Conservation (phyloP, 371 early-diverging fungal species). For the Sanchytrium tribonematis region DNA sequence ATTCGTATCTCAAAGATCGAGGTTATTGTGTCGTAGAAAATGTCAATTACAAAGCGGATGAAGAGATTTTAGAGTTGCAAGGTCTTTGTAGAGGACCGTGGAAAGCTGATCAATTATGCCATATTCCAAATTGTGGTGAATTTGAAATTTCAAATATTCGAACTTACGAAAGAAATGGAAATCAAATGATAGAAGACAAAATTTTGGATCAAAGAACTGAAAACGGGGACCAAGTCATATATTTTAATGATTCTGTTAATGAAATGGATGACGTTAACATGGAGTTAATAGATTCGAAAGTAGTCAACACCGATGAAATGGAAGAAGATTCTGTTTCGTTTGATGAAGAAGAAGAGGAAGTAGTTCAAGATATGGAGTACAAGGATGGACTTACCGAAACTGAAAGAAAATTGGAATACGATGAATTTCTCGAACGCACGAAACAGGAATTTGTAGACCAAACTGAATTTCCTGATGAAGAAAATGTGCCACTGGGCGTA, state of each 20-base stretch:
- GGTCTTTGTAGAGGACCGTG: neutral
- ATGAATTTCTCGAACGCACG: constrained; percentile 13
- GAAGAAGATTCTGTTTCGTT: constrained; percentile 4
- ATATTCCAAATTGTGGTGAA: constrained; percentile 66
- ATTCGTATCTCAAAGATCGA: neutral
- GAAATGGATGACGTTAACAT: constrained; percentile 6
- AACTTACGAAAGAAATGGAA: neutral
- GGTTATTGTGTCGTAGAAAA: neutral
- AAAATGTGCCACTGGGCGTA: constrained; percentile 60
- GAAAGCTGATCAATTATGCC: constrained; percentile 50
- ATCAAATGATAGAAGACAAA: neutral
- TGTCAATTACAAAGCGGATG: neutral
- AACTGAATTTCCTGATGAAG: constrained; percentile 72
- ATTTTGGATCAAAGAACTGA: neutral
- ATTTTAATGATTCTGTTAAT: constrained; percentile 2
- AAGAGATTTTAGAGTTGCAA: neutral
- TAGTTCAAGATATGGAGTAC: neutral
- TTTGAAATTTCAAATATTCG: constrained; percentile 47
- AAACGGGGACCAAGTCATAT: constrained; percentile 22
- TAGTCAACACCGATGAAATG: constrained; percentile 12
- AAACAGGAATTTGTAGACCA: constrained; percentile 23
- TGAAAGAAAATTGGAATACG: constrained; percentile 20
- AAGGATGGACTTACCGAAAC: constrained; percentile 6
- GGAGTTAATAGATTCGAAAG: constrained; percentile 19
- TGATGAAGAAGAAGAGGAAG: constrained; percentile 8